These are phyloP conservation scores for Gloeopeniophorella convolvens DNA, from an alignment of 768 basidiomycete species.

Conservation along the genomic window DNA sequence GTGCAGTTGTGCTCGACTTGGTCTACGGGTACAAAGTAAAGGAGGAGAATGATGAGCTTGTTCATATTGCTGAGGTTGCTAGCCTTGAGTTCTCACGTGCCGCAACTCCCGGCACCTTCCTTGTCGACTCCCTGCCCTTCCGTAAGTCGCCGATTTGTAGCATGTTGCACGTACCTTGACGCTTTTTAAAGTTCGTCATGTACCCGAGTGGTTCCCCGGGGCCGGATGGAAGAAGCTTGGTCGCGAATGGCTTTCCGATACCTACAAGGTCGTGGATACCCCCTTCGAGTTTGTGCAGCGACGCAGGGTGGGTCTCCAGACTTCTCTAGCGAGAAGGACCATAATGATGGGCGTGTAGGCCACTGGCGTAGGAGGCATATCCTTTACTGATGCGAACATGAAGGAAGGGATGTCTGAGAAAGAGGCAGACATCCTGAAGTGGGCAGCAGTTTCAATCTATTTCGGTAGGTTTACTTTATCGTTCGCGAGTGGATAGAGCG, in stretches of 20 bases:
- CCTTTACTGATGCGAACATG: background rate
- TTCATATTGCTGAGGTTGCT: constrained; percentile 5
- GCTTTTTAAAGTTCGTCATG: constrained; percentile 17
- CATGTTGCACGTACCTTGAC: background rate
- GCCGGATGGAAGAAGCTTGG: constrained; percentile 21
- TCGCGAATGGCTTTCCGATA: constrained; percentile 1
- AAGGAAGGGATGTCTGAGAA: background rate
- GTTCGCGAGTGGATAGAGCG: too few species aligned
- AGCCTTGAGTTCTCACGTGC: background rate
- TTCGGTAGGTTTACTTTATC: background rate
- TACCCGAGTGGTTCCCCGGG: constrained; percentile 25
- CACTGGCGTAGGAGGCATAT: background rate
- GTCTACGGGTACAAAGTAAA: constrained; percentile 23
- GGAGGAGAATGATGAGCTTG: constrained; percentile 15
- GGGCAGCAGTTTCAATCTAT: constrained; percentile 1
- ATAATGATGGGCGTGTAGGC: background rate
- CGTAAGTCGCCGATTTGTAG: background rate
- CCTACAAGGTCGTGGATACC: background rate
- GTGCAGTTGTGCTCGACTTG: constrained; percentile 22
- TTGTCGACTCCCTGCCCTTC: constrained; percentile 6
- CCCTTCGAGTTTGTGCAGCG: constrained; percentile 13
- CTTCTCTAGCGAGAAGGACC: background rate
- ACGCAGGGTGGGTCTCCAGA: constrained; percentile 9
- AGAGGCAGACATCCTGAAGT: background rate
- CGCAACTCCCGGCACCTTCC: background rate